These are phyloP conservation scores for Hyphopichia burtonii DNA, from an alignment of 1,139 yeast genomes.

Conservation along the genomic window DNA sequence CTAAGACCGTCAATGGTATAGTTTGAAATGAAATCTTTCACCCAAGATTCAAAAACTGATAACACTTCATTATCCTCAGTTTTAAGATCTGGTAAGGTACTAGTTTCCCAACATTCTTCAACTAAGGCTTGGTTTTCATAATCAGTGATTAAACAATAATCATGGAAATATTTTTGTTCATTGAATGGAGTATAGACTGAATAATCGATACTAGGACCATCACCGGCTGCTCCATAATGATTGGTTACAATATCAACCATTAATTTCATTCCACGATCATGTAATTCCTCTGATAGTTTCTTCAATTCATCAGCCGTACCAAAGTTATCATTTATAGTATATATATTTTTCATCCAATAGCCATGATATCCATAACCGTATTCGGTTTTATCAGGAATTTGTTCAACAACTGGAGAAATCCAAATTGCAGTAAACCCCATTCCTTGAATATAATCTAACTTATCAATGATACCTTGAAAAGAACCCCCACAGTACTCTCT, in stretches of 20 bases:
- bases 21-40: not conserved
- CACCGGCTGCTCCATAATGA: slow-evolving; percentile 2
- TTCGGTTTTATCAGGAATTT: slow-evolving; percentile 2
- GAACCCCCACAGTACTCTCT: slow-evolving; percentile 4
- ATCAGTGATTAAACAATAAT: slow-evolving; percentile 2
- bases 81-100: slow-evolving; percentile 2
- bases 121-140: slow-evolving; percentile 1
- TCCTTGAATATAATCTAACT: slow-evolving; percentile 4
- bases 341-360: slow-evolving; percentile 4
- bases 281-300: slow-evolving; percentile 2
- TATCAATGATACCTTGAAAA: slow-evolving; percentile 3
- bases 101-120: slow-evolving; percentile 4
- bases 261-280: slow-evolving; percentile 1
- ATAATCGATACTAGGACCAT: slow-evolving; percentile 1
- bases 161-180: slow-evolving; percentile 3
- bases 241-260: slow-evolving; percentile 5
- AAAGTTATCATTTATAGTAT: slow-evolving; percentile 1
- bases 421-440: slow-evolving; percentile 6
- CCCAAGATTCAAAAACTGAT: not conserved
- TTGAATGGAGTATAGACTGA: slow-evolving; percentile 2
- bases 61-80: not conserved
- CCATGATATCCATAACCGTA: slow-evolving; percentile 4
- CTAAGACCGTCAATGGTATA: slow-evolving; percentile 4
- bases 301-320: slow-evolving; percentile 3
- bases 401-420: slow-evolving; percentile 4